A percentile compares a stretch with the other conserved stretches of the same genome.
Evolutionary conservation across 179 eudicot species (phyloP).

Genomic region (Camellia oleifera): DNA sequence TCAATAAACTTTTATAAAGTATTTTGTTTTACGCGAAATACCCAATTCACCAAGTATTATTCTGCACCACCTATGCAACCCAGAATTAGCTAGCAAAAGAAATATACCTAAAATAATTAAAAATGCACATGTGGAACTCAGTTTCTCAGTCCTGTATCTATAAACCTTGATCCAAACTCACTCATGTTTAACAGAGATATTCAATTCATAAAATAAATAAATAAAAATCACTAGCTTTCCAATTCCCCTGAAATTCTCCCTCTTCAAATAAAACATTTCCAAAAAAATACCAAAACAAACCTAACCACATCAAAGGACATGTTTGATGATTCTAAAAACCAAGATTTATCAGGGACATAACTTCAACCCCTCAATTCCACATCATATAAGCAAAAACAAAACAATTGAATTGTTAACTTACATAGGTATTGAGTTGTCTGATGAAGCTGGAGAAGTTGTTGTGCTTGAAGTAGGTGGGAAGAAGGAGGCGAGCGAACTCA

Average conservation of each 20-base stretch:
- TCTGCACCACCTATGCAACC: neutral
- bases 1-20: neutral
- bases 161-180: neutral
- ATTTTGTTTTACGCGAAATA: neutral
- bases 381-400: neutral
- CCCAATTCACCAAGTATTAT: neutral
- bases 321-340: neutral
- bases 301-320: neutral
- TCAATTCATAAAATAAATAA: neutral
- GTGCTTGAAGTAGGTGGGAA: conserved; percentile 81
- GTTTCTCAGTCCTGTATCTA: neutral
- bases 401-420: conserved; percentile 12
- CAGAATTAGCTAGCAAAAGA: neutral
- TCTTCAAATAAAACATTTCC: neutral
- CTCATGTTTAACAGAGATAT: neutral
- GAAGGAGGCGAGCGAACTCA: conserved; percentile 64
- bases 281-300: neutral
- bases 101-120: neutral
- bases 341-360: neutral
- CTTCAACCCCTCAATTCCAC: neutral
- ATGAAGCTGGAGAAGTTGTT: conserved; percentile 88
- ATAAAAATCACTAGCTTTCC: neutral
- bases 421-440: conserved; percentile 87
- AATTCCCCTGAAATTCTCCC: neutral
- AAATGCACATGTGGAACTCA: neutral